A percentile compares a stretch with the other conserved stretches of the same genome.
These are phyloP conservation scores for Talaromyces sp. DNA, from an alignment of 2,329 filamentous ascomycete genomes.

Conservation along the genomic window DNA sequence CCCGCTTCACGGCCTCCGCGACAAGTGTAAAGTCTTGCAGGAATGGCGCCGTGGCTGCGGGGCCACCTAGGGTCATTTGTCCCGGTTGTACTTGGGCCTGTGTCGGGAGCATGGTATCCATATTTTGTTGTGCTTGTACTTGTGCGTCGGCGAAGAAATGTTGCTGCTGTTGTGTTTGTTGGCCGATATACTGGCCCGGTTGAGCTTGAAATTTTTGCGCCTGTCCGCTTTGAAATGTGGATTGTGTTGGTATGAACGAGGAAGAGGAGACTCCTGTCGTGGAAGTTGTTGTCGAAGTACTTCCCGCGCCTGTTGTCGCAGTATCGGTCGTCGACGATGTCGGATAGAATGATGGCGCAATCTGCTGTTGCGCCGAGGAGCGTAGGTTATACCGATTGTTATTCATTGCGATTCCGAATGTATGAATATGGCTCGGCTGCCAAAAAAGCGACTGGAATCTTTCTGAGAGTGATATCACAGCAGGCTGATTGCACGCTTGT, in stretches of 20 bases:
- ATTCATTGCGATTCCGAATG: background rate
- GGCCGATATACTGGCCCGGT: background rate
- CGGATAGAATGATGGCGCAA: slow-evolving; percentile 9
- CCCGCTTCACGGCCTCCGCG: slow-evolving; percentile 88
- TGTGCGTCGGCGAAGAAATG: background rate
- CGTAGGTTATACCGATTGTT: slow-evolving; percentile 17
- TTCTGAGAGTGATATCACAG: background rate
- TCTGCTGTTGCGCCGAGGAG: slow-evolving; percentile 9
- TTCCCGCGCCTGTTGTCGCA: background rate
- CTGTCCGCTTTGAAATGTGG: background rate
- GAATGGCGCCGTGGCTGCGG: slow-evolving; percentile 56
- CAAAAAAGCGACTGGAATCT: background rate
- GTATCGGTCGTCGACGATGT: slow-evolving; percentile 2
- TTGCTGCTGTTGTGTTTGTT: slow-evolving; percentile 6
- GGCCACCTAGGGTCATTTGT: slow-evolving; percentile 29
- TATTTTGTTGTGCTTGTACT: background rate
- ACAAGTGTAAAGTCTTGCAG: slow-evolving; percentile 80
- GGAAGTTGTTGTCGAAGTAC: background rate
- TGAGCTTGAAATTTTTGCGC: background rate
- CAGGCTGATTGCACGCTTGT: background rate
- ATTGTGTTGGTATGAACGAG: background rate
- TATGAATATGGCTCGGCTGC: no score
- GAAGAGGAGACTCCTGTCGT: background rate
- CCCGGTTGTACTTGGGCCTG: slow-evolving; percentile 24
- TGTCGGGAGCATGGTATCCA: slow-evolving; percentile 7